These are phyloP conservation scores for Epichloe elymi DNA, from an alignment of 2,329 filamentous ascomycete genomes.

Conservation along the genomic window DNA sequence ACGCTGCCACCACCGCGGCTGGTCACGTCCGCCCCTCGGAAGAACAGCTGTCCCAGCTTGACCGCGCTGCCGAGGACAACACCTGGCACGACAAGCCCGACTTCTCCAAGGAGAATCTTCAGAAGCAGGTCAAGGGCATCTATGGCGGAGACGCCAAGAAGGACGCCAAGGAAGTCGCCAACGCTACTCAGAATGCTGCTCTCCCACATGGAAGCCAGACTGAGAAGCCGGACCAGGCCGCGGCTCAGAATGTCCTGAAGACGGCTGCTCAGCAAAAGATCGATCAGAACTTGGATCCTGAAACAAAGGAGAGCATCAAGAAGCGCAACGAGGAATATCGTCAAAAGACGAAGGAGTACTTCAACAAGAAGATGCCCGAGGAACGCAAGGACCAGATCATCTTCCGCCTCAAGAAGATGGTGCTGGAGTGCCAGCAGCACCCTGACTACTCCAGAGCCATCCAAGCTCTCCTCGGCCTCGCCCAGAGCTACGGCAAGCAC, in stretches of 20 bases:
- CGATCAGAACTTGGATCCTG: constrained; percentile 51
- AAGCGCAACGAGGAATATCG: constrained; percentile 30
- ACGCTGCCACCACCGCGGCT: constrained; percentile 72
- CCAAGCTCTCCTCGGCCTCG: constrained; percentile 69
- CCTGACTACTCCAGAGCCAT: constrained; percentile 89
- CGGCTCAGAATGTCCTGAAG: constrained; percentile 19
- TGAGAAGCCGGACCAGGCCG: constrained; percentile 32
- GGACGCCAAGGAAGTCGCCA: constrained; percentile 47
- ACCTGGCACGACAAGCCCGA: constrained; percentile 85
- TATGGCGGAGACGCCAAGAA: constrained; percentile 42
- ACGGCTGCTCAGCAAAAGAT: constrained; percentile 42
- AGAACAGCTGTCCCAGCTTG: constrained; percentile 63
- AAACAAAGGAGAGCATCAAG: constrained; percentile 39
- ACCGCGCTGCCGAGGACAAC: constrained; percentile 77
- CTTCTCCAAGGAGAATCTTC: constrained; percentile 55
- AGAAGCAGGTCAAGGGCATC: constrained; percentile 50
- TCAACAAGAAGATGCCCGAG: constrained; percentile 75
- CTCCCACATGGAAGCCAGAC: constrained; percentile 31
- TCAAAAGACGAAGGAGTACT: constrained; percentile 53
- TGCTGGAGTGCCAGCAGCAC: constrained; percentile 92
- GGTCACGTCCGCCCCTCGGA: constrained; percentile 62
- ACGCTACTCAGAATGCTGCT: constrained; percentile 44
- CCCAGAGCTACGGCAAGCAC: constrained; percentile 74
- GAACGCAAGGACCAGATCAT: constrained; percentile 88
- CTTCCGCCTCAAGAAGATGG: constrained; percentile 91